phyloP scores from a whole-genome alignment of 1,284 basidiomycete species.

The Boletus calvinii region DNA sequence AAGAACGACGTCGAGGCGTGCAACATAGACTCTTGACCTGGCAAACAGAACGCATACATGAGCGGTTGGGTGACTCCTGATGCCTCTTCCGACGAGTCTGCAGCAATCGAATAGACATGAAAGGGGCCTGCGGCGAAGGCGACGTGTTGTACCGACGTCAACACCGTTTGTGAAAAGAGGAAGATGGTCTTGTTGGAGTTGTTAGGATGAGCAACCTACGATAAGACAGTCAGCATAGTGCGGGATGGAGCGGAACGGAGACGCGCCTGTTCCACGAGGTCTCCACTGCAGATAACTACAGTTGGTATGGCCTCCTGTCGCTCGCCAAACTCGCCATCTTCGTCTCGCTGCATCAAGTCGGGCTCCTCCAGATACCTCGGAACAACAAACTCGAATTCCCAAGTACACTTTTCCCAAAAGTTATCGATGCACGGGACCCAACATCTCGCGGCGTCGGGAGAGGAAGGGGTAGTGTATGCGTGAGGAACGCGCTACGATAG shows the following conservation, averaged over 20 bases:
- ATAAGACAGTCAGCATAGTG: slow-evolving; percentile 18
- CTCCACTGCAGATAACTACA: slow-evolving; percentile 90
- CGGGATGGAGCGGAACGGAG: slow-evolving; percentile 5
- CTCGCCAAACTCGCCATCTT: slow-evolving; percentile 55
- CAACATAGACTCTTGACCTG: slow-evolving; percentile 78
- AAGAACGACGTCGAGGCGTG: slow-evolving; percentile 73
- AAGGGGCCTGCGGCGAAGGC: slow-evolving; percentile 96
- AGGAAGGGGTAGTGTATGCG: slow-evolving; percentile 87
- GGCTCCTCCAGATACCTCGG: slow-evolving; percentile 81
- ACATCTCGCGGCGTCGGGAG: slow-evolving; percentile 87
- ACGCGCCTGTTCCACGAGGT: slow-evolving; percentile 86
- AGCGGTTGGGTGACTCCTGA: slow-evolving; percentile 75
- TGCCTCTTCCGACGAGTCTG: slow-evolving; percentile 62
- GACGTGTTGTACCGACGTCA: slow-evolving; percentile 94
- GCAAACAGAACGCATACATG: slow-evolving; percentile 92
- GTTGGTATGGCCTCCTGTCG: slow-evolving; percentile 66
- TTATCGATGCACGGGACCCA: slow-evolving; percentile 98
- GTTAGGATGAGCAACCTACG: slow-evolving; percentile 88
- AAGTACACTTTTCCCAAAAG: slow-evolving; percentile 95
- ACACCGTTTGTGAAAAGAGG: slow-evolving; percentile 84
- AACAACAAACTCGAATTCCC: slow-evolving; percentile 97
- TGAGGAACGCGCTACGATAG: slow-evolving; percentile 80
- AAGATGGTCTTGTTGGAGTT: slow-evolving; percentile 95
- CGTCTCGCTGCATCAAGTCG: slow-evolving; percentile 43
- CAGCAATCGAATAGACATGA: slow-evolving; percentile 72